Conservation (phyloP, 495 filamentous ascomycete species). For the Durotheca rogersii region DNA sequence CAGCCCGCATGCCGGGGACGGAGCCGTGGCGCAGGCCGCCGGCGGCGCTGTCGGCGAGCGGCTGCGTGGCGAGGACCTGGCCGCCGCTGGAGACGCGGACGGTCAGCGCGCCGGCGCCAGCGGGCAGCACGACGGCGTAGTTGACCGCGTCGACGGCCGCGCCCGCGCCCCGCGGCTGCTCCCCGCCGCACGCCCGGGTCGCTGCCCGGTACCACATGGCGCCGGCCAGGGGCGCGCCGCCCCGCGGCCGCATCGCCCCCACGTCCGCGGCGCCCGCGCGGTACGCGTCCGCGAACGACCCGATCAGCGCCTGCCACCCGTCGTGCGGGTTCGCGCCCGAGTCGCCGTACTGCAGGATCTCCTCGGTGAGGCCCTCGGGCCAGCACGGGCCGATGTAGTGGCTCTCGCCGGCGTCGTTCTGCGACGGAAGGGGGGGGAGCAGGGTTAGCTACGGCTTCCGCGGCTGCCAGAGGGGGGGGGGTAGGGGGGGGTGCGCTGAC, state of each 20-base stretch:
- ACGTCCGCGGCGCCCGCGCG: constrained; percentile 10
- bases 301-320: constrained; percentile 27
- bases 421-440: constrained; percentile 10
- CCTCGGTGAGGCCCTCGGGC: constrained; percentile 30
- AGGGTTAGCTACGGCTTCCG: background rate
- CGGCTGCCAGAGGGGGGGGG: background rate
- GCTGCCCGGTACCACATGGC: constrained; percentile 19
- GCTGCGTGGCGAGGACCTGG: constrained; percentile 10
- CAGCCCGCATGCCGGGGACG: constrained; percentile 6
- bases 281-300: constrained; percentile 28
- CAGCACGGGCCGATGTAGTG: constrained; percentile 51
- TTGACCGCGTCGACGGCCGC: constrained; percentile 21
- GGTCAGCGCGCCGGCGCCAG: background rate
- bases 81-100: constrained; percentile 20
- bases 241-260: constrained; percentile 6
- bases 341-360: constrained; percentile 36
- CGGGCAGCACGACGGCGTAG: constrained; percentile 15
- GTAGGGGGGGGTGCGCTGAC: background rate
- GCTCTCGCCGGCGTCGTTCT: constrained; percentile 46
- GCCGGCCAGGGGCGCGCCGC: constrained; percentile 7
- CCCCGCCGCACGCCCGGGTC: constrained; percentile 4
- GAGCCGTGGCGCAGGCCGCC: constrained; percentile 15
- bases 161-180: constrained; percentile 8
- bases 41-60: background rate
- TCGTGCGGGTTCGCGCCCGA: constrained; percentile 22